Percentiles rank a stretch among this genome's conserved stretches.
phyloP scores from a whole-genome alignment of 345 rosid species.

The Melaleuca alternifolia region DNA sequence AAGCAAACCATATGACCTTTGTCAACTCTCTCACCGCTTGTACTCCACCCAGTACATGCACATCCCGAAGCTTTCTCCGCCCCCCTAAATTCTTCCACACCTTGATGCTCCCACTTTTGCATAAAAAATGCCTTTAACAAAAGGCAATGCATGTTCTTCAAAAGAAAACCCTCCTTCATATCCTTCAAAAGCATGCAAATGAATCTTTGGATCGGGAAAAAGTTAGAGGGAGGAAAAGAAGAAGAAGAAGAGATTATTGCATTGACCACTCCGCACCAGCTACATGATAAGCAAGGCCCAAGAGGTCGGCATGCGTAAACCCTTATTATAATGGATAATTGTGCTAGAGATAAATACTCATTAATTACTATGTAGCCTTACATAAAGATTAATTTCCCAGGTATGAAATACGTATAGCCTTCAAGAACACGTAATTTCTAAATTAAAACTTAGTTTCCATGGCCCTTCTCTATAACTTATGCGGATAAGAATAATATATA shows the following conservation, averaged over 20 bases:
- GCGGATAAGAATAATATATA: background rate
- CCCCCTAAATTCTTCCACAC: background rate
- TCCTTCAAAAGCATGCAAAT: background rate
- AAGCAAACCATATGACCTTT: background rate
- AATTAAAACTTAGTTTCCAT: background rate
- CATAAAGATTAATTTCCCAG: background rate
- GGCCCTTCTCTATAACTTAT: background rate
- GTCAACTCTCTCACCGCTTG: background rate
- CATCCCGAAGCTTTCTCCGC: background rate
- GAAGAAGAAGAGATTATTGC: background rate
- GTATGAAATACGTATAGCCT: background rate
- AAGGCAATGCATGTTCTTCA: background rate
- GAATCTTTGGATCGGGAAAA: background rate
- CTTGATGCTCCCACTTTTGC: background rate
- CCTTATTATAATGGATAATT: background rate
- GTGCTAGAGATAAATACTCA: background rate
- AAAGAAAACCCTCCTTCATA: background rate
- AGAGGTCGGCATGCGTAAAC: background rate
- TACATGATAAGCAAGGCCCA: background rate
- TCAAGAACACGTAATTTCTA: background rate
- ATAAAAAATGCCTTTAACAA: background rate
- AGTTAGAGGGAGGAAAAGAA: background rate
- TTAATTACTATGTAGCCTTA: background rate
- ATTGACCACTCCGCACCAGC: background rate
- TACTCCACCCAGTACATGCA: background rate